Evolutionary conservation across 169 alveolate species (phyloP).

Genomic region (Perkinsus chesapeaki): DNA sequence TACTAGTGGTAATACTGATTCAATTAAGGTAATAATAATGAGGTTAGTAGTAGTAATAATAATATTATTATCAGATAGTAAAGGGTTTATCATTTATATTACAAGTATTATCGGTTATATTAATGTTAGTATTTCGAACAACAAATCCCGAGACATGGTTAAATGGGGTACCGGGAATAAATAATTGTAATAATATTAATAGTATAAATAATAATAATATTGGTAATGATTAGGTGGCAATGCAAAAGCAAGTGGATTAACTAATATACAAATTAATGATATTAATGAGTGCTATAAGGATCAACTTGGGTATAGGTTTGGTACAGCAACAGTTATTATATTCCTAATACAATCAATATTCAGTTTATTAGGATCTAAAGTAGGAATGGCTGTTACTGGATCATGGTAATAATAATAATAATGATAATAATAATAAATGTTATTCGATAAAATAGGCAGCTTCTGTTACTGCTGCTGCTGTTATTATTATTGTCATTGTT

Average conservation of each 20-base stretch:
- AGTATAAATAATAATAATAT: too few species aligned
- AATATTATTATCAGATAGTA: neutral
- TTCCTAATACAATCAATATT: neutral
- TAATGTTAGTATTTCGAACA: neutral
- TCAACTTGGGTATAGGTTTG: neutral
- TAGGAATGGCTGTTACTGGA: neutral
- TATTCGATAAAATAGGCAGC: too few species aligned
- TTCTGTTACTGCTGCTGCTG: too few species aligned
- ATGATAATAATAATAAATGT: too few species aligned
- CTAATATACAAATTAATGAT: neutral
- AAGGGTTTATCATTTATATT: neutral
- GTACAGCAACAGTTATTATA: neutral
- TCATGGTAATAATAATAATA: too few species aligned
- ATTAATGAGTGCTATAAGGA: neutral
- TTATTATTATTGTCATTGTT: neutral
- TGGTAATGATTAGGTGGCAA: neutral
- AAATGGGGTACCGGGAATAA: neutral
- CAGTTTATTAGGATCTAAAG: neutral
- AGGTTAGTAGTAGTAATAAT: neutral
- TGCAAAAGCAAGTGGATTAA: neutral
- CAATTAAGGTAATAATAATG: neutral
- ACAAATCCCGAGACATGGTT: neutral
- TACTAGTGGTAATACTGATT: neutral
- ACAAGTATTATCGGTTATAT: neutral
- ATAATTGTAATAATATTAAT: neutral